Evolutionary conservation across 371 early-diverging fungal species (phyloP).

Genomic region (Saksenaea vasiformis): DNA sequence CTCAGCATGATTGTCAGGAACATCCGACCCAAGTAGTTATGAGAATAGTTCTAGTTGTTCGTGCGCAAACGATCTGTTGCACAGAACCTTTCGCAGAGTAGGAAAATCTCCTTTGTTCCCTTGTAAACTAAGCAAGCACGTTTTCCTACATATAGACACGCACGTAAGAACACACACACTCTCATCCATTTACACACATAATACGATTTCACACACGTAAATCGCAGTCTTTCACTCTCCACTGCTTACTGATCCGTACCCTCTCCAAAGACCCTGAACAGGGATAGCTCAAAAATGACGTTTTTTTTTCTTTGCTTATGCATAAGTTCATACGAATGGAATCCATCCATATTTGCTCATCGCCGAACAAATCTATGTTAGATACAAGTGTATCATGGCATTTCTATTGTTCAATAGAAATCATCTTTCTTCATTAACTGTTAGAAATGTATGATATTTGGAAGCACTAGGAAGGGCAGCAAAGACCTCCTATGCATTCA

Average conservation of each 20-base stretch:
- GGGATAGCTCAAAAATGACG: slow-evolving; percentile 1
- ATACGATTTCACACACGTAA: neutral
- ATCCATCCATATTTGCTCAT: neutral
- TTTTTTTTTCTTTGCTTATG: neutral
- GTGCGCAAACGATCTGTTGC: no score
- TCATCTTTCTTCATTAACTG: no score
- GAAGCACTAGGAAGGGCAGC: neutral
- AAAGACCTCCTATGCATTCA: slow-evolving; percentile 2
- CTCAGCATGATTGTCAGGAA: no score
- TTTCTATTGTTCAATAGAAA: no score
- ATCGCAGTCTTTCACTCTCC: neutral
- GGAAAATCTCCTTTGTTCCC: no score
- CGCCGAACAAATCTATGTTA: neutral
- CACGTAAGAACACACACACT: neutral
- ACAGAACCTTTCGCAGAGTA: no score
- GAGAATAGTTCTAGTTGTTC: no score
- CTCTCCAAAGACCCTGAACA: neutral
- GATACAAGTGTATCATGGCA: no score
- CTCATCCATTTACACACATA: neutral
- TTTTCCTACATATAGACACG: neutral
- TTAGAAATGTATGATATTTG: no score
- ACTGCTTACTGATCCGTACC: no score
- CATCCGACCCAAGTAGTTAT: no score
- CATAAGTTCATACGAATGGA: neutral
- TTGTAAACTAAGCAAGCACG: no score